Percentiles rank a stretch among this genome's conserved stretches.
Evolutionary conservation across 345 rosid species (phyloP).

Genomic region (Populus pruinosa): DNA sequence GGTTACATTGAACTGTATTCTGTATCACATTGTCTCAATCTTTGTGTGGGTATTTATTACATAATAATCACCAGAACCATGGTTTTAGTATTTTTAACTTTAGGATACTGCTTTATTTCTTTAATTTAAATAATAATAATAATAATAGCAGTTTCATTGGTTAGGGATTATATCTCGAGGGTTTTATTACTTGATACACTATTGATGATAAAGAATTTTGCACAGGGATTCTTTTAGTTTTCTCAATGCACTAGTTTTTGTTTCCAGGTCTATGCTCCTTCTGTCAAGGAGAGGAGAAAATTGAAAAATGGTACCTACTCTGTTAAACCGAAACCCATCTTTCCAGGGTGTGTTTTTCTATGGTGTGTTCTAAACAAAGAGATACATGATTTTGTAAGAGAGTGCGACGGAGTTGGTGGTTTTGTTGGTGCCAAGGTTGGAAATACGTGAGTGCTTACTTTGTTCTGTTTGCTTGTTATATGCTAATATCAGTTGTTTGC

Average conservation of each 20-base stretch:
- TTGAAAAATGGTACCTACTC: constrained; percentile 67
- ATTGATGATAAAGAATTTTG: not conserved
- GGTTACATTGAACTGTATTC: not conserved
- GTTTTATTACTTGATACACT: not conserved
- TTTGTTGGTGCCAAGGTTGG: constrained; percentile 82
- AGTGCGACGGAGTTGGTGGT: constrained; percentile 69
- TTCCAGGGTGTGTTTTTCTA: constrained; percentile 77
- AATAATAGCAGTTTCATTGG: not conserved
- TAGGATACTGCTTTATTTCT: not conserved
- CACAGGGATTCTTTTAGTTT: not conserved
- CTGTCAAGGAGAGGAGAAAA: constrained; percentile 60
- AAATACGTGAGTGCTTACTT: constrained; percentile 54
- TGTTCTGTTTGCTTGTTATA: constrained; percentile 2
- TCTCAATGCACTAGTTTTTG: not conserved
- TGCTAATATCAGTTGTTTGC: not conserved
- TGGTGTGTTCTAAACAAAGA: constrained; percentile 76
- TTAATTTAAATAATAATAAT: too few relatives aligned
- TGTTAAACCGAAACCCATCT: constrained; percentile 56
- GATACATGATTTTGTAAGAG: constrained; percentile 72
- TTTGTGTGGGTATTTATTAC: not conserved
- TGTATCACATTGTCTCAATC: not conserved
- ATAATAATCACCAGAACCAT: not conserved
- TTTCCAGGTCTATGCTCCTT: constrained; percentile 74
- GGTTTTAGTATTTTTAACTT: not conserved
- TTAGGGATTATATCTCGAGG: not conserved